phyloP scores from a whole-genome alignment of 1,139 yeast species.

The Candida pseudoviswanathii region DNA sequence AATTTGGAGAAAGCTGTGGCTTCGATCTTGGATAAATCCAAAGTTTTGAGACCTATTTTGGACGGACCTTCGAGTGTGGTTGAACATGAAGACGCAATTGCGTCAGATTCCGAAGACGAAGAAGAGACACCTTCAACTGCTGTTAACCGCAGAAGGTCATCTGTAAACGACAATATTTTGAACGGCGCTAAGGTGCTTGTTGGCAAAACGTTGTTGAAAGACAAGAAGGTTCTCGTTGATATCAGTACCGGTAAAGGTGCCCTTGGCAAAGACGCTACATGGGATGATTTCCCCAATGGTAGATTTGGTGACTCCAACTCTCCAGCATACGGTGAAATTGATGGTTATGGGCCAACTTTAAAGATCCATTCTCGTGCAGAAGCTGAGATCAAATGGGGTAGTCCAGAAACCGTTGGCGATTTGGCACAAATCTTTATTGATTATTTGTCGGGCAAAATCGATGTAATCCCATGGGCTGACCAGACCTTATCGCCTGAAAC shows the following conservation, averaged over 20 bases:
- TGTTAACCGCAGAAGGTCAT: conserved; percentile 43
- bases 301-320: conserved; percentile 97
- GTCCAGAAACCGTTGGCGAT: conserved; percentile 66
- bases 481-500: conserved; percentile 86
- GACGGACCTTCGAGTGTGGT: conserved; percentile 18
- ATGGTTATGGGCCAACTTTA: conserved; percentile 93
- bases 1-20: conserved; percentile 92
- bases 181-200: conserved; percentile 32
- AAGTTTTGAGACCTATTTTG: conserved; percentile 40
- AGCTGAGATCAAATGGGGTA: conserved; percentile 82
- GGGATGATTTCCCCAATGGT: conserved; percentile 99
- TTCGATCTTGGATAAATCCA: conserved; percentile 68
- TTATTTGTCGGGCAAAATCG: conserved; percentile 75
- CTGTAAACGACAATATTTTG: conserved; percentile 49
- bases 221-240: conserved; percentile 62
- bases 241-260: conserved; percentile 86
- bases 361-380: conserved; percentile 67
- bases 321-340: conserved; percentile 97
- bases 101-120: conserved; percentile 37
- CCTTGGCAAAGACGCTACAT: conserved; percentile 87
- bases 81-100: conserved; percentile 34
- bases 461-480: conserved; percentile 91
- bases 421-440: conserved; percentile 68
- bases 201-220: conserved; percentile 29
- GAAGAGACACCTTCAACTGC: conserved; percentile 16